Evolutionary conservation across 1,139 yeast genomes (phyloP), one percentile per base, ranked within the genome.

Genomic region (Yamadazyma atmosphaerica): DNA sequence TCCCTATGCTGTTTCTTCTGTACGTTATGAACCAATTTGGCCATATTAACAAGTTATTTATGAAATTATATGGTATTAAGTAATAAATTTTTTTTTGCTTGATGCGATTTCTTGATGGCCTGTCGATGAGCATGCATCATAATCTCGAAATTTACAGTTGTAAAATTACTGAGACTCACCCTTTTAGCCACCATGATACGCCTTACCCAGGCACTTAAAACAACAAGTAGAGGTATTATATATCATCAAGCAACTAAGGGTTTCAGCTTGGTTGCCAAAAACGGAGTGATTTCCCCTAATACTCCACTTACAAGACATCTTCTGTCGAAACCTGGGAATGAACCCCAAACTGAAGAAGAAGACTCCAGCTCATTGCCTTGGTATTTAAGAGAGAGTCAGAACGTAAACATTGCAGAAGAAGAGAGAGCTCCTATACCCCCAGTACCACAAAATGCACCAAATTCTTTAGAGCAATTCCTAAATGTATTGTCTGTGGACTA

Each of bases 1-100:
- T 92, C 98, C 48, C 89, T 72, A 55, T 92, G 98, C 71, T 92
- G 98, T 56, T 88, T 92, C 69, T 92, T 92, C 63, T 92, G 97
- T 23, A 90, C 82, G 58, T 86, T 86, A 61, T 89, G 97, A 14
- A 85, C 92, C 34, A 86, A 65, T 46, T 83, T 83, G 29, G 86
- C 86, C 95, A 87, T 87, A 21, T 21, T 28, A 13, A 12, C 13
- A 7, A n/a, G 27, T 11, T 24, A 24, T n/a, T n/a, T n/a, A 26
- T 5, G 12, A 11, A 13, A 21, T 21, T n/a, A n/a, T n/a, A n/a
- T n/a, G n/a, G n/a, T n/a, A n/a, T 24, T 26, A 12, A 12, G n/a
- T 13, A 12, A n/a, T 23, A 23, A 23, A 23, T 23, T 23, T 23
- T 23, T 23, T 23, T 23, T 23, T 6, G 26, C 11, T 9, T 12